A percentile compares a stretch with the other conserved stretches of the same genome.
Evolutionary conservation across 73 alveolate species (phyloP).

Genomic region (Paraurostyla sp.): DNA sequence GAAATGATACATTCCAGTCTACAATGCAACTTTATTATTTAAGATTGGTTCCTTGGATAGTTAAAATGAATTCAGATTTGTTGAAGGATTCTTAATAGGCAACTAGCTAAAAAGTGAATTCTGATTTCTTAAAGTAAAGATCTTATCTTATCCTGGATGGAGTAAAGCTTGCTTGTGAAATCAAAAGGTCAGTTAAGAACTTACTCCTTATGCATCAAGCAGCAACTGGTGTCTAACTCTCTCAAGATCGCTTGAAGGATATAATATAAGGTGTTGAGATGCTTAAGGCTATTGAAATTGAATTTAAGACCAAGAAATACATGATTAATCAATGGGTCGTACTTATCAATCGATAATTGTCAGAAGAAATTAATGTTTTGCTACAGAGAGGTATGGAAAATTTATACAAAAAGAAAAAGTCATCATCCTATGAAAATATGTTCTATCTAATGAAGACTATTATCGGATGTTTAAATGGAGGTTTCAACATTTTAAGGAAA

Average conservation of each 20-base stretch:
- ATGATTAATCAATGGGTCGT: slow-evolving; percentile 57
- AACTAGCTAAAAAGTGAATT: slow-evolving; percentile 21
- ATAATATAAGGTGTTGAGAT: slow-evolving; percentile 69
- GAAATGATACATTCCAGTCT: slow-evolving; percentile 7
- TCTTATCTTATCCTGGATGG: slow-evolving; percentile 63
- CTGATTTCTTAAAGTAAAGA: slow-evolving; percentile 43
- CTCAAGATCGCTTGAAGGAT: slow-evolving; percentile 58
- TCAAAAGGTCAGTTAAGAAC: slow-evolving; percentile 63
- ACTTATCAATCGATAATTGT: slow-evolving; percentile 24
- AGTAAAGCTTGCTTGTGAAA: slow-evolving; percentile 64
- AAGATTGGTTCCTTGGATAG: slow-evolving; percentile 70
- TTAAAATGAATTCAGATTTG: slow-evolving; percentile 63
- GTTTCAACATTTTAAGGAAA: slow-evolving; percentile 59
- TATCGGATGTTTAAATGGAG: slow-evolving; percentile 53
- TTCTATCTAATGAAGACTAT: slow-evolving; percentile 64
- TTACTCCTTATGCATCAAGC: slow-evolving; percentile 68
- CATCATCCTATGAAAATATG: slow-evolving; percentile 31
- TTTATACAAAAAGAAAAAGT: slow-evolving; percentile 6
- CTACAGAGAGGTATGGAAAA: slow-evolving; percentile 30
- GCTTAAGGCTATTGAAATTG: slow-evolving; percentile 74
- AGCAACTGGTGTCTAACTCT: slow-evolving; percentile 26
- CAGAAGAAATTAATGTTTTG: slow-evolving; percentile 34
- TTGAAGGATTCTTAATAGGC: slow-evolving; percentile 40
- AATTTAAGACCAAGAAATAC: slow-evolving; percentile 53
- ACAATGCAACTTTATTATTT: slow-evolving; percentile 29